Evolutionary conservation across 2,329 filamentous ascomycete genomes (phyloP).

Genomic region (Nemania serpens): DNA sequence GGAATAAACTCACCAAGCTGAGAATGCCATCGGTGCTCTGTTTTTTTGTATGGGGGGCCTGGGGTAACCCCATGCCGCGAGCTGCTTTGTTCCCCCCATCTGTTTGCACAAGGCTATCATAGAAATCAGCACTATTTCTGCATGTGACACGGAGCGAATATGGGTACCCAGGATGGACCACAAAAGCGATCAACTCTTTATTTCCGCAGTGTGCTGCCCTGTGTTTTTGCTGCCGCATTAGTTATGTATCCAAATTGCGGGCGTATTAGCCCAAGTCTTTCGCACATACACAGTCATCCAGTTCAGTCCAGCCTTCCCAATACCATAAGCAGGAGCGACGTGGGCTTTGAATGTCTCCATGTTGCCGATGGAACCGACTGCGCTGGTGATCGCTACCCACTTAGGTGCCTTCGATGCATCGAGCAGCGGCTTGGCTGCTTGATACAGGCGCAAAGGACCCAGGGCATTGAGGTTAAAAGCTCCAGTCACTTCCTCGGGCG

Average conservation of each 20-base stretch:
- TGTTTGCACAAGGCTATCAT: conserved; percentile 13
- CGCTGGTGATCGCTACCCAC: neutral
- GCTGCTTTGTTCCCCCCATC: neutral
- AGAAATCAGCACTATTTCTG: neutral
- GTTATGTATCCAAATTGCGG: no score
- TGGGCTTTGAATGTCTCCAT: neutral
- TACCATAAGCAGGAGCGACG: neutral
- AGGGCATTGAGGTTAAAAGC: neutral
- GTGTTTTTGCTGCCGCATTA: neutral
- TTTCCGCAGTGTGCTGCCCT: neutral
- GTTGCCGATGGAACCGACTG: neutral
- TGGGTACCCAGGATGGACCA: neutral
- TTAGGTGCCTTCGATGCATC: neutral
- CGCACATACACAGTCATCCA: neutral
- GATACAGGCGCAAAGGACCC: neutral
- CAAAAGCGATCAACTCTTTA: neutral
- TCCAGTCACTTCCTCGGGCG: neutral
- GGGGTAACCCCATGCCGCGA: neutral
- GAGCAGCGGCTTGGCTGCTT: neutral
- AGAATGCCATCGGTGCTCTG: neutral
- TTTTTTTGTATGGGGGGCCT: neutral
- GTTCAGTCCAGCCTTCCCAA: neutral
- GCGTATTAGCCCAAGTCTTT: no score
- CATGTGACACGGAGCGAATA: no score
- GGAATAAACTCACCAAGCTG: neutral